Percentiles rank a stretch among this genome's conserved stretches.
Conservation (phyloP, 805 yeast species). For the Candida multigemmis region DNA sequence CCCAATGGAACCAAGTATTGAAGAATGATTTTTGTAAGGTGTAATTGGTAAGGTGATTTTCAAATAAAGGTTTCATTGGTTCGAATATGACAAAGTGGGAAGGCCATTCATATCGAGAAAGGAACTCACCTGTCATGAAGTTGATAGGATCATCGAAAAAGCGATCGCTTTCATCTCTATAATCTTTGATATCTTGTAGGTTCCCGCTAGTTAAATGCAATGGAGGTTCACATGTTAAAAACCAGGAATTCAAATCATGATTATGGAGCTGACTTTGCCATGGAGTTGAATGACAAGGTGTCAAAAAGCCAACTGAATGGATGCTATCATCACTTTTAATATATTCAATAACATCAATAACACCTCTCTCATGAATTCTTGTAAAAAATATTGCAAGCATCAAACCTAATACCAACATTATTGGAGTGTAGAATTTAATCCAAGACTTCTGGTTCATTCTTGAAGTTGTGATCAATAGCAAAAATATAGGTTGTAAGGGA, state of each 20-base stretch:
- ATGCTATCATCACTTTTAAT: constrained; percentile 34
- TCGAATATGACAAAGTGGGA: constrained; percentile 66
- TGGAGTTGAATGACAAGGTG: constrained; percentile 98
- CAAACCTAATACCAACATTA: constrained; percentile 9
- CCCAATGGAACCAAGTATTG: constrained; percentile 84
- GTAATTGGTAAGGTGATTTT: constrained; percentile 27
- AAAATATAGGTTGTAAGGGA: constrained; percentile 71
- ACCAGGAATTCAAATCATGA: constrained; percentile 47
- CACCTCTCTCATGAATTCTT: constrained; percentile 80
- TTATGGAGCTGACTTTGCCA: constrained; percentile 81
- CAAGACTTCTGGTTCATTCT: no score
- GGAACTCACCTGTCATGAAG: constrained; percentile 52
- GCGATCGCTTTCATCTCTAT: constrained; percentile 81
- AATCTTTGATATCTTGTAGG: constrained; percentile 22
- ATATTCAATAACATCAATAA: constrained; percentile 52
- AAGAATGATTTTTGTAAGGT: constrained; percentile 51
- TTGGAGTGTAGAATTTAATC: neutral
- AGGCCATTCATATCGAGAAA: constrained; percentile 48
- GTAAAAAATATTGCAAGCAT: constrained; percentile 44
- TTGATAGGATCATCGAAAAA: constrained; percentile 59
- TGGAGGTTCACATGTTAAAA: constrained; percentile 91
- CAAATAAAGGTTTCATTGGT: constrained; percentile 41
- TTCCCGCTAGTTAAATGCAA: constrained; percentile 22
- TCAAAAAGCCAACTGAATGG: constrained; percentile 64
- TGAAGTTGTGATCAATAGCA: constrained; percentile 13